Evolutionary conservation across 1,284 basidiomycete species (phyloP).

Genomic region (Leccinum griseonigrum): DNA sequence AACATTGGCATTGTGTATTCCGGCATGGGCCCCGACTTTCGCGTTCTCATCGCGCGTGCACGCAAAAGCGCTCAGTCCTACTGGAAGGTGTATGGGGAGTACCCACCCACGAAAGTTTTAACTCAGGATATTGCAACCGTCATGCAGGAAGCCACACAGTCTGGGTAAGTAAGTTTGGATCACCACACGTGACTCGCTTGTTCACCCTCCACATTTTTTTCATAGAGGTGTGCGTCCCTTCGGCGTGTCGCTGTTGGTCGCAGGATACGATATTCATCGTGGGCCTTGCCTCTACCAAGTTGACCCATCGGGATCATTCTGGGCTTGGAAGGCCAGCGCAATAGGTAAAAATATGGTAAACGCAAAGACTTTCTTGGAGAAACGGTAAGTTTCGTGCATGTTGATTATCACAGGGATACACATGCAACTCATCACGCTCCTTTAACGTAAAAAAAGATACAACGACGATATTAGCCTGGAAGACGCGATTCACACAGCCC

Average conservation of each 20-base stretch:
- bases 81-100: constrained; percentile 99
- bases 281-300: constrained; percentile 97
- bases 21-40: constrained; percentile 99
- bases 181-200: constrained; percentile 27
- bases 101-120: constrained; percentile 95
- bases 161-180: constrained; percentile 77
- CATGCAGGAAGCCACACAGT: constrained; percentile 99
- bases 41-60: constrained; percentile 90
- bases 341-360: constrained; percentile 99
- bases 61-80: constrained; percentile 98
- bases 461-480: constrained; percentile 99
- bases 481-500: constrained; percentile 99
- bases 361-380: constrained; percentile 98
- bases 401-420: constrained; percentile 19
- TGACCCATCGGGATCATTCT: constrained; percentile 97
- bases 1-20: constrained; percentile 99
- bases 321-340: constrained; percentile 99
- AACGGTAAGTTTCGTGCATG: constrained; percentile 63
- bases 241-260: constrained; percentile 94
- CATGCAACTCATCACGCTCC: constrained; percentile 18
- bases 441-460: constrained; percentile 71
- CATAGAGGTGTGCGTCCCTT: constrained; percentile 95
- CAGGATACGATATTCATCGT: constrained; percentile 91
- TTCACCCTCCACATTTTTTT: constrained; percentile 29
- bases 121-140: constrained; percentile 97